Conservation (phyloP, 169 alveolate genomes). For the Plasmodium vinckei region DNA sequence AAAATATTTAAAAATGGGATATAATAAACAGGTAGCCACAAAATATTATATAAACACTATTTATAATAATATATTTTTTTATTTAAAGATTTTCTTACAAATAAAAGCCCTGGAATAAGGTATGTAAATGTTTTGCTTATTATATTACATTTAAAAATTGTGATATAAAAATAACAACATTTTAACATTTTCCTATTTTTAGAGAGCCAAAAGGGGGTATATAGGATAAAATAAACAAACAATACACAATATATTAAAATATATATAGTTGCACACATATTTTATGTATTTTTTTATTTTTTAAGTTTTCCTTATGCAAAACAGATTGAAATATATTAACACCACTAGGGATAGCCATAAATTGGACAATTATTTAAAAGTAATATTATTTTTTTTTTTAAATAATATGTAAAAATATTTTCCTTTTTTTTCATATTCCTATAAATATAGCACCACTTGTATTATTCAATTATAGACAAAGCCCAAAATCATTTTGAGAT, state of each 20-base stretch:
- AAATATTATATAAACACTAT: slow-evolving; percentile 1
- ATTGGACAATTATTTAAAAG: slow-evolving; percentile 58
- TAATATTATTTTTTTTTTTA: neutral
- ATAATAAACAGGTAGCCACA: neutral
- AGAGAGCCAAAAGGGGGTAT: slow-evolving; percentile 33
- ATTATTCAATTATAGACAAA: slow-evolving; percentile 19
- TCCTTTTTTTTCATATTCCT: neutral
- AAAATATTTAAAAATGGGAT: neutral
- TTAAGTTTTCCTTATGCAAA: slow-evolving; percentile 63
- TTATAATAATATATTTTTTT: neutral
- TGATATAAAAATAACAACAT: neutral
- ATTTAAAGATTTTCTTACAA: slow-evolving; percentile 24
- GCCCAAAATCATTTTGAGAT: slow-evolving; percentile 41
- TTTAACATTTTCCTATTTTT: neutral
- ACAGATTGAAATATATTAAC: slow-evolving; percentile 49
- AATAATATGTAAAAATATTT: neutral
- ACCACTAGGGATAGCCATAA: slow-evolving; percentile 27
- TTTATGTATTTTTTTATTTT: neutral
- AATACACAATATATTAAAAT: neutral
- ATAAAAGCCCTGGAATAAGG: slow-evolving; percentile 27
- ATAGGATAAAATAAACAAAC: neutral
- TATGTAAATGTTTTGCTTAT: neutral
- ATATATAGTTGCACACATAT: neutral
- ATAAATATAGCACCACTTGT: neutral
- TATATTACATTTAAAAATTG: too few species aligned